A percentile compares a stretch with the other conserved stretches of the same genome.
Conservation (phyloP, 352 stramenopile species). For the Globisporangium orthogonon region DNA sequence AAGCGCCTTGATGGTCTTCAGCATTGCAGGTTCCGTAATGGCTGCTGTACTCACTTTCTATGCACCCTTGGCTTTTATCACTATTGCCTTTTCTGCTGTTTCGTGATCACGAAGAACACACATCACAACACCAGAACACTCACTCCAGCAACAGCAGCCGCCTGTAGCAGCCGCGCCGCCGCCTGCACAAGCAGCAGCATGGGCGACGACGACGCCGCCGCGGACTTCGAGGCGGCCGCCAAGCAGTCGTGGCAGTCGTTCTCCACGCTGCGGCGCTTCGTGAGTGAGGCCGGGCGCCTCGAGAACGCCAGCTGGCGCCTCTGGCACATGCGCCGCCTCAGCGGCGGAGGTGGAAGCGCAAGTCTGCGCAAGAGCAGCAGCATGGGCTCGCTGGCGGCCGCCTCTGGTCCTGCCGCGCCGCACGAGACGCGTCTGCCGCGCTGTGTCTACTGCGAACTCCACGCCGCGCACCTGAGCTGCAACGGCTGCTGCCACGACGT, state of each 20-base stretch:
- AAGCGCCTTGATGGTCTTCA: too few species aligned
- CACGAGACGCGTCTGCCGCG: slow-evolving; percentile 9
- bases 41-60: too few species aligned
- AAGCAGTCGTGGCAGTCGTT: slow-evolving; percentile 87
- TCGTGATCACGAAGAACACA: too few species aligned
- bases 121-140: too few species aligned
- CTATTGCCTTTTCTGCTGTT: too few species aligned
- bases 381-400: slow-evolving; percentile 3
- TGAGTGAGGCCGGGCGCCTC: slow-evolving; percentile 69
- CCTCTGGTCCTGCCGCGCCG: background rate
- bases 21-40: too few species aligned
- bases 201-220: slow-evolving; percentile 20
- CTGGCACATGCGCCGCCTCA: slow-evolving; percentile 61
- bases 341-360: background rate
- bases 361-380: slow-evolving; percentile 8
- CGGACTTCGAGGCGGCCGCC: slow-evolving; percentile 56
- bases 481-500: slow-evolving; percentile 81
- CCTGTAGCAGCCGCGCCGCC: too few species aligned
- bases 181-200: background rate
- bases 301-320: slow-evolving; percentile 83
- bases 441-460: slow-evolving; percentile 81
- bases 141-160: background rate
- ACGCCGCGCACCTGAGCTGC: slow-evolving; percentile 62
- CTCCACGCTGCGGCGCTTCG: slow-evolving; percentile 83
- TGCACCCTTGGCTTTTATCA: too few species aligned